phyloP scores from a whole-genome alignment of 2,329 filamentous ascomycete species.

The Penicillium paneum region DNA sequence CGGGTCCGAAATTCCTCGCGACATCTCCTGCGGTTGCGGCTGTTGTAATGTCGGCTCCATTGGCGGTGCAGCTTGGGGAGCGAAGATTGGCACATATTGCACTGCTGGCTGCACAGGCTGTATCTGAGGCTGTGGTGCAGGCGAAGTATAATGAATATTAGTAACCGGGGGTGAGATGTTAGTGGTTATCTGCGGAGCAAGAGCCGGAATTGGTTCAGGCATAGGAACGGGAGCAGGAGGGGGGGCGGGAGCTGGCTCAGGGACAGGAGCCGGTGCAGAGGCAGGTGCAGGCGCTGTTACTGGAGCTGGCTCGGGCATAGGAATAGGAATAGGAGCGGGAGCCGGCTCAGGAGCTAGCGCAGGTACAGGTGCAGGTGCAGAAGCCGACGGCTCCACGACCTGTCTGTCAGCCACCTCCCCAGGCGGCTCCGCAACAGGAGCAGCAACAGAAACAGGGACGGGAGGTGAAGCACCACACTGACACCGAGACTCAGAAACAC shows the following conservation, averaged over 20 bases:
- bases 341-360: not conserved
- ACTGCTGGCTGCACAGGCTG: not conserved
- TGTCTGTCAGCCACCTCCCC: not conserved
- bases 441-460: constrained; percentile 9
- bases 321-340: not conserved
- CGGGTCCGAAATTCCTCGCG: not conserved
- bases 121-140: constrained; percentile 33
- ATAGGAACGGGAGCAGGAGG: not conserved
- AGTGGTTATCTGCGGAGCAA: constrained; percentile 10
- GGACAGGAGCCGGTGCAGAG: no score
- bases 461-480: not conserved
- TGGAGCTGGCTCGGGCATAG: not conserved
- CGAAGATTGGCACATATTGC: constrained; percentile 58
- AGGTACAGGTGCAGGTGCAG: not conserved
- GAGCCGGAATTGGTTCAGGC: not conserved
- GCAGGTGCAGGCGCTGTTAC: not conserved
- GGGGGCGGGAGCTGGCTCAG: not conserved
- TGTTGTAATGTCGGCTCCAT: not conserved
- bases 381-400: not conserved
- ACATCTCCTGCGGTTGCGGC: not conserved
- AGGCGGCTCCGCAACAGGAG: not conserved
- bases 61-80: constrained; percentile 50
- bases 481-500: not conserved
- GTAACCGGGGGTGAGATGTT: constrained; percentile 11
- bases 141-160: constrained; percentile 21